A percentile compares a stretch with the other conserved stretches of the same genome.
These are phyloP conservation scores for Backusella sp. DNA, from an alignment of 192 early-diverging fungal species.

Conservation along the genomic window DNA sequence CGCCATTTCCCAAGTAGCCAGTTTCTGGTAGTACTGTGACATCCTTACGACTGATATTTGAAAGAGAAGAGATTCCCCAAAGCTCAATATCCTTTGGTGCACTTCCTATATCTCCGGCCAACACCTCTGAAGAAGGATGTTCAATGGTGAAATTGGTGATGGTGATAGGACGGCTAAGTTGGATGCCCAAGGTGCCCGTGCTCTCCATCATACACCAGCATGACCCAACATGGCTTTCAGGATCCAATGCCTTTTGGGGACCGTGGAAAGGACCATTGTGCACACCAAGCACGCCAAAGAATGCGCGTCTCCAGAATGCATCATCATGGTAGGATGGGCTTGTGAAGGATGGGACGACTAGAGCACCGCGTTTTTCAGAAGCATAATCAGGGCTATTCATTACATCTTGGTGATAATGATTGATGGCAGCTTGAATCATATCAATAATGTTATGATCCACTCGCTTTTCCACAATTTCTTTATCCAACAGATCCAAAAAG, in stretches of 20 bases:
- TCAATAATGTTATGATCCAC: constrained; percentile 11
- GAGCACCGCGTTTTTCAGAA: constrained; percentile 59
- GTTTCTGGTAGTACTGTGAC: neutral
- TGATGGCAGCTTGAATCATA: constrained; percentile 59
- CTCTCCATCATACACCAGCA: constrained; percentile 75
- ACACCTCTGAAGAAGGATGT: constrained; percentile 57
- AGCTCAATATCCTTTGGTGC: constrained; percentile 66
- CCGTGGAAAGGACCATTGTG: constrained; percentile 38
- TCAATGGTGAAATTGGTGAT: constrained; percentile 65
- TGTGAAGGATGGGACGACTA: constrained; percentile 61
- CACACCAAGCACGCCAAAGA: constrained; percentile 28
- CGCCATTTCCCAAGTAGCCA: neutral
- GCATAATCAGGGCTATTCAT: constrained; percentile 71
- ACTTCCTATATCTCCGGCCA: constrained; percentile 54
- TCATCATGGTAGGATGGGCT: constrained; percentile 53
- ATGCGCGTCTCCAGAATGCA: constrained; percentile 18
- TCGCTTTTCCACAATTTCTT: neutral
- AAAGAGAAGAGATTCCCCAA: constrained; percentile 43
- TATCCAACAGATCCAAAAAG: constrained; percentile 6
- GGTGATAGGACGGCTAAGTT: constrained; percentile 54
- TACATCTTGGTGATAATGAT: constrained; percentile 54
- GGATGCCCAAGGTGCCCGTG: constrained; percentile 60
- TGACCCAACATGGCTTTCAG: constrained; percentile 58
- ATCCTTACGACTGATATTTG: neutral
- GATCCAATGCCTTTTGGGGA: constrained; percentile 42